Evolutionary conservation across 306 rosid genomes (phyloP).

Genomic region (Corylus heterophylla): DNA sequence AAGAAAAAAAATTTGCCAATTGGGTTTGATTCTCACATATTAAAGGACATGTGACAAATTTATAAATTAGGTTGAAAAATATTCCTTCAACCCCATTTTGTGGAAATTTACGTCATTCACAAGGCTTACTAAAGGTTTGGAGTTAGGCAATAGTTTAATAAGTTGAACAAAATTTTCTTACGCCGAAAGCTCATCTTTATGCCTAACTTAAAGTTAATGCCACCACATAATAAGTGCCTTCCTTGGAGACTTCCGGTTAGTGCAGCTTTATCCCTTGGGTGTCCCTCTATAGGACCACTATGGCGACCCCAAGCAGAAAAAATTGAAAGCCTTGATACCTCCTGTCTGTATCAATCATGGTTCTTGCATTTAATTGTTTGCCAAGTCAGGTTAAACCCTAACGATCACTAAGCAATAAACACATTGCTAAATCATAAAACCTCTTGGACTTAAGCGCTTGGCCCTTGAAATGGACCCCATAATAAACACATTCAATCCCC

Average conservation of each 20-base stretch:
- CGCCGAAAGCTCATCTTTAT: background rate
- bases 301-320: background rate
- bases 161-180: background rate
- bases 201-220: background rate
- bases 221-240: background rate
- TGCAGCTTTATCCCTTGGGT: background rate
- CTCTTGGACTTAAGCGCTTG: background rate
- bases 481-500: background rate
- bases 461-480: slow-evolving; percentile 4
- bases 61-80: too few species aligned
- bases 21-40: too few species aligned
- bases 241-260: background rate
- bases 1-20: too few species aligned
- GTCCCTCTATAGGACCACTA: background rate
- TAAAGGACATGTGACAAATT: too few species aligned
- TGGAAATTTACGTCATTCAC: too few species aligned
- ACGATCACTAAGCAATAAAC: background rate
- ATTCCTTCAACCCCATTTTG: too few species aligned
- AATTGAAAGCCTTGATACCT: background rate
- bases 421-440: background rate
- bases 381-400: background rate
- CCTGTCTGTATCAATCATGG: background rate
- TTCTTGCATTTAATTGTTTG: background rate
- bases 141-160: background rate
- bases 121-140: background rate